Percentiles rank a stretch among this genome's conserved stretches.
These are phyloP conservation scores for Nemania sp. DNA, from an alignment of 2,329 filamentous ascomycete species.

Conservation along the genomic window DNA sequence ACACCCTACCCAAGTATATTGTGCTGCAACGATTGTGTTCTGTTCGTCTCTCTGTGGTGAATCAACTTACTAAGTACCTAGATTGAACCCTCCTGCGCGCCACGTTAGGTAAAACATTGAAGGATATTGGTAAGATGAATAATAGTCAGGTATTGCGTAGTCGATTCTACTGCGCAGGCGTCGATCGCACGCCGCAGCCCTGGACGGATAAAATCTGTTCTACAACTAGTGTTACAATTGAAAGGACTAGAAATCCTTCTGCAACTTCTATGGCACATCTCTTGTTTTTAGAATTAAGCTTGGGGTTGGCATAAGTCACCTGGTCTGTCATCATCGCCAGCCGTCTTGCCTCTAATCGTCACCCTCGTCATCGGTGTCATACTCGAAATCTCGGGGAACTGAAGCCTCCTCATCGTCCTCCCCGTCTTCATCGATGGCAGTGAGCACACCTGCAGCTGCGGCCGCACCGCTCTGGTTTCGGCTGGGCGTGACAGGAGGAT, in stretches of 20 bases:
- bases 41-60: too few relatives aligned
- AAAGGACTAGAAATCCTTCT: neutral
- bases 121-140: too few relatives aligned
- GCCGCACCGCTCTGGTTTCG: conserved; percentile 58
- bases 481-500: conserved; percentile 32
- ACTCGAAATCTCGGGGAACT: conserved; percentile 75
- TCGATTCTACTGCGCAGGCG: neutral
- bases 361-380: conserved; percentile 70
- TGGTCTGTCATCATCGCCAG: neutral
- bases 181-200: neutral
- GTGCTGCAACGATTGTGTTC: too few relatives aligned
- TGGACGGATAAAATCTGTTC: conserved; percentile 11
- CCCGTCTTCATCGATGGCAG: conserved; percentile 83
- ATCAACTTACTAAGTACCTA: too few relatives aligned
- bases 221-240: conserved; percentile 22
- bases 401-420: conserved; percentile 75
- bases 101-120: too few relatives aligned
- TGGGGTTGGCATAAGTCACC: neutral
- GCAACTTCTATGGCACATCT: neutral
- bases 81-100: too few relatives aligned
- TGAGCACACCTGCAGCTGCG: conserved; percentile 79
- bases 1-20: too few relatives aligned
- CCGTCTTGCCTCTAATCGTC: conserved; percentile 41
- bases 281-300: neutral
- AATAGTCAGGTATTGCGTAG: neutral